Evolutionary conservation across 371 early-diverging fungal species (phyloP).

Genomic region (Mortierella sp.): DNA sequence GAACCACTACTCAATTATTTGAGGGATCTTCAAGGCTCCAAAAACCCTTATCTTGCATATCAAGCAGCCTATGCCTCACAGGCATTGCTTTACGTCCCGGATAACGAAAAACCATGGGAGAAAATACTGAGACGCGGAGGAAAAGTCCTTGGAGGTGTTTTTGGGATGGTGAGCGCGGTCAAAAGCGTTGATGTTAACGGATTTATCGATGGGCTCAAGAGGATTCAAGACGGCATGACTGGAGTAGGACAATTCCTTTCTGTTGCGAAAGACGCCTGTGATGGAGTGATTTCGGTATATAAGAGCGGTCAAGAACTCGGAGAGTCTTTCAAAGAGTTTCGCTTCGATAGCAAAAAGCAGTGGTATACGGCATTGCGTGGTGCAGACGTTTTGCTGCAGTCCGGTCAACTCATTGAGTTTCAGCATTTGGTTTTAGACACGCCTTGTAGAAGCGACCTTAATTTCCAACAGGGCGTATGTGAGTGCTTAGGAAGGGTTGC

Average conservation of each 20-base stretch:
- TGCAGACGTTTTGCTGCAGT: slow-evolving; percentile 2
- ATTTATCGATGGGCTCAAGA: not conserved
- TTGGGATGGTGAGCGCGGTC: slow-evolving; percentile 1
- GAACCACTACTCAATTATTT: not conserved
- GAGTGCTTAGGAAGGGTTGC: slow-evolving; percentile 9
- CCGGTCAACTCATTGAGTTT: slow-evolving; percentile 10
- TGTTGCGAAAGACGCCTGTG: not conserved
- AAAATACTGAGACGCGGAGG: too few species aligned
- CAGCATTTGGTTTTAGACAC: not conserved
- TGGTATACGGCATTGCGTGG: too few species aligned
- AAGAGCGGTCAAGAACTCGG: slow-evolving; percentile 12
- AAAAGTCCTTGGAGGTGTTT: not conserved
- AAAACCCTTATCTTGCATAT: slow-evolving; percentile 8
- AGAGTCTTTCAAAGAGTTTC: too few species aligned
- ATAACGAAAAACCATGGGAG: too few species aligned
- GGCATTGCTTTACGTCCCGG: not conserved
- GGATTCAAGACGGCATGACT: not conserved
- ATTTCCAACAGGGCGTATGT: too few species aligned
- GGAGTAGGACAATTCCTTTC: not conserved
- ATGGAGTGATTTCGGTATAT: not conserved
- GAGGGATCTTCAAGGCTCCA: not conserved
- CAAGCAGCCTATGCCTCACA: slow-evolving; percentile 19
- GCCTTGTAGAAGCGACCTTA: not conserved
- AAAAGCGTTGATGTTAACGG: slow-evolving; percentile 10
- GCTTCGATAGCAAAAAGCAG: too few species aligned